Percentiles rank a stretch among this genome's conserved stretches.
Evolutionary conservation across 805 yeast genomes (phyloP).

Genomic region (Kazachstania bromeliacearum): DNA sequence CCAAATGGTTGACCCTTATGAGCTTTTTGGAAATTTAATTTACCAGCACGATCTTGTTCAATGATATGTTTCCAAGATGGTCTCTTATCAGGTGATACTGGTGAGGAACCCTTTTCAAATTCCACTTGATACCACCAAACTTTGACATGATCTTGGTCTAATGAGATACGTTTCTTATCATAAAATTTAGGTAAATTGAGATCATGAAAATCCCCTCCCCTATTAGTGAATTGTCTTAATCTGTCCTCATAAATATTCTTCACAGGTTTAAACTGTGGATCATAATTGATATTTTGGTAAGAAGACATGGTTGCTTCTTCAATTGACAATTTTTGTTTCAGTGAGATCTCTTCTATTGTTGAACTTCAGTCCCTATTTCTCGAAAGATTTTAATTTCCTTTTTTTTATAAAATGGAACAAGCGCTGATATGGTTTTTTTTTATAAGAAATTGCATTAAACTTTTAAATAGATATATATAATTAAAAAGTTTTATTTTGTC

Average conservation of each 20-base stretch:
- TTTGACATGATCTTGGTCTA: constrained; percentile 39
- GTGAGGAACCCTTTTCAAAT: constrained; percentile 36
- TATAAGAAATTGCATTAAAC: too few species aligned
- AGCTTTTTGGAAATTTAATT: constrained; percentile 44
- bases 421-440: too few species aligned
- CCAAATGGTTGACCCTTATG: constrained; percentile 70
- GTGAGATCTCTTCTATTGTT: too few species aligned
- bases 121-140: constrained; percentile 69
- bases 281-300: constrained; percentile 20
- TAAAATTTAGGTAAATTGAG: constrained; percentile 78
- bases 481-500: too few species aligned
- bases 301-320: neutral
- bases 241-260: constrained; percentile 49
- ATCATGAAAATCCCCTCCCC: constrained; percentile 64
- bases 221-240: constrained; percentile 51
- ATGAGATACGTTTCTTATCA: constrained; percentile 43
- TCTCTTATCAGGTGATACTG: constrained; percentile 28
- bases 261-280: constrained; percentile 59
- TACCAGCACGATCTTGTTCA: constrained; percentile 15
- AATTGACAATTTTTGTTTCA: neutral
- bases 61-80: constrained; percentile 28
- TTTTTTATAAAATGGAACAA: too few species aligned
- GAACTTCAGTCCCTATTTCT: too few species aligned
- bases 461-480: too few species aligned
- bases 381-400: too few species aligned